These are phyloP conservation scores for Aspergillus latus DNA, from an alignment of 2,329 filamentous ascomycete genomes.

Conservation along the genomic window DNA sequence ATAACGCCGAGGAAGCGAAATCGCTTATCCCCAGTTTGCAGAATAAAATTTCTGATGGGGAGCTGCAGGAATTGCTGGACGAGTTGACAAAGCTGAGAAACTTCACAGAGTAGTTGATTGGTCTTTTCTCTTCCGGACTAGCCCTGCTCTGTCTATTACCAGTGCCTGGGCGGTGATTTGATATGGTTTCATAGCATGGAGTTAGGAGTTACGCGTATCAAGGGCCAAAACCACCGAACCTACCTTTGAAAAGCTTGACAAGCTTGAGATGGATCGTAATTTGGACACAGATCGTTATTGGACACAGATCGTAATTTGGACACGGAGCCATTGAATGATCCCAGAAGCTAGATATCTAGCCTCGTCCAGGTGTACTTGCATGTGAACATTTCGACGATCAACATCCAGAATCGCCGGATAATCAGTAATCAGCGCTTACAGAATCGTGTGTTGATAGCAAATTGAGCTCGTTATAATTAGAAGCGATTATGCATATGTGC, in stretches of 20 bases:
- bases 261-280: neutral
- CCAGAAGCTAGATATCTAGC: too few species aligned
- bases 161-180: neutral
- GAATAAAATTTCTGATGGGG: slow-evolving; percentile 87
- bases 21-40: slow-evolving; percentile 86
- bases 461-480: too few species aligned
- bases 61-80: slow-evolving; percentile 82
- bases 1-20: slow-evolving; percentile 91
- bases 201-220: slow-evolving; percentile 12
- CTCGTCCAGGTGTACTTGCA: too few species aligned
- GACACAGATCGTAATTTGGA: neutral
- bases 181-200: slow-evolving; percentile 17
- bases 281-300: too few species aligned
- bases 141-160: neutral
- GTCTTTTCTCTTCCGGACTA: slow-evolving; percentile 6
- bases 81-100: slow-evolving; percentile 80
- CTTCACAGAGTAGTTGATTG: slow-evolving; percentile 39
- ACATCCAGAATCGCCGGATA: too few species aligned
- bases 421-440: too few species aligned
- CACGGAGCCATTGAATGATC: too few species aligned
- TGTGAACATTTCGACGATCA: too few species aligned
- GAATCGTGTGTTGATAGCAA: too few species aligned
- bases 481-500: too few species aligned
- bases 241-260: neutral
- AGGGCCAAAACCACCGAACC: neutral